A percentile compares a stretch with the other conserved stretches of the same genome.
Evolutionary conservation across 495 filamentous ascomycete genomes (phyloP).

Genomic region (Saxophila tyrrhenica): DNA sequence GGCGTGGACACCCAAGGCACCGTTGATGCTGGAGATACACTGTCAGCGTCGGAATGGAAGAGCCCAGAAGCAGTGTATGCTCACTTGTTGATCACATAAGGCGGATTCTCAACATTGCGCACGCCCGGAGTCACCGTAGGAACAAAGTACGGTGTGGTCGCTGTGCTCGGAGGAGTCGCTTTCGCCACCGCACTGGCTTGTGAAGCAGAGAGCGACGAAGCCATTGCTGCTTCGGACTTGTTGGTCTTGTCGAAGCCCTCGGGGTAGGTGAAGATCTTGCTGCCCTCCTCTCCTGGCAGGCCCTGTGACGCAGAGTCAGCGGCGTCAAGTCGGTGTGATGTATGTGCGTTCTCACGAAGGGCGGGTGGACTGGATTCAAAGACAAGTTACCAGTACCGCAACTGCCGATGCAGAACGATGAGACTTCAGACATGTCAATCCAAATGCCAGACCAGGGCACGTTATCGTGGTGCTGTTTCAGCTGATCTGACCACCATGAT

Average conservation of each 20-base stretch:
- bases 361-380: conserved; percentile 58
- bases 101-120: conserved; percentile 69
- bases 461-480: conserved; percentile 45
- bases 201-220: conserved; percentile 41
- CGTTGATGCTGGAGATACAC: too few relatives aligned
- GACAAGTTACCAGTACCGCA: conserved; percentile 60
- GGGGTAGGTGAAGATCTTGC: conserved; percentile 39
- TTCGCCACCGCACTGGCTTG: conserved; percentile 38
- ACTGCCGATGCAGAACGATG: conserved; percentile 72
- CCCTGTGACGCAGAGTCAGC: neutral
- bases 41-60: too few relatives aligned
- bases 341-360: conserved; percentile 32
- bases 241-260: conserved; percentile 65
- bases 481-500: conserved; percentile 63
- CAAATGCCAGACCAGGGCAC: conserved; percentile 49
- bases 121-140: conserved; percentile 55
- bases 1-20: conserved; percentile 63
- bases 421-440: conserved; percentile 51
- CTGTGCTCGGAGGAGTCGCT: conserved; percentile 28
- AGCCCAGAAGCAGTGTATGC: neutral
- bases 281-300: conserved; percentile 8
- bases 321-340: conserved; percentile 46
- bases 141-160: conserved; percentile 42
- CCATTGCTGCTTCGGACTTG: conserved; percentile 52
- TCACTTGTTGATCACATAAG: conserved; percentile 65